A percentile compares a stretch with the other conserved stretches of the same genome.
Evolutionary conservation across 805 yeast genomes (phyloP).

Genomic region (Tetrapisispora fleetii): DNA sequence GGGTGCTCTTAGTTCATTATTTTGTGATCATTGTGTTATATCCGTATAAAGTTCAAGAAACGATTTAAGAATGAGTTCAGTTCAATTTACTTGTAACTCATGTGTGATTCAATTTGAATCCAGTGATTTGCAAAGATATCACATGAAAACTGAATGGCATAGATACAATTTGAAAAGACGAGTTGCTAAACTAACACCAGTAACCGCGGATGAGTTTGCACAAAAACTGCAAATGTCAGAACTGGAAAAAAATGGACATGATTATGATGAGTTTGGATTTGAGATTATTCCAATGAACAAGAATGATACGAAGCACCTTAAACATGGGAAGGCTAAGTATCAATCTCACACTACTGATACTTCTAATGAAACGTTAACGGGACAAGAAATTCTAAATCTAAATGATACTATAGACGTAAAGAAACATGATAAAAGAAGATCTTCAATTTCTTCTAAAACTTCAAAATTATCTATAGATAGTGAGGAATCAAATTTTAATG

Average conservation of each 20-base stretch:
- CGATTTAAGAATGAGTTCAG: conserved; percentile 10
- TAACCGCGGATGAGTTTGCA: conserved; percentile 44
- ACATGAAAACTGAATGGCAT: conserved; percentile 98
- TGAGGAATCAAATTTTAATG: conserved; percentile 30
- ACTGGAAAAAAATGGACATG: conserved; percentile 21
- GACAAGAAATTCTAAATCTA: conserved; percentile 19
- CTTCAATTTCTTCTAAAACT: conserved; percentile 44
- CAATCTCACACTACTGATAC: conserved; percentile 1
- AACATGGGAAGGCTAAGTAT: conserved; percentile 3
- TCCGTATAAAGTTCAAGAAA: not conserved
- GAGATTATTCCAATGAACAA: conserved; percentile 14
- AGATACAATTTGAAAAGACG: conserved; percentile 89
- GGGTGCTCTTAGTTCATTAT: too few species aligned
- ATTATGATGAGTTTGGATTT: conserved; percentile 34
- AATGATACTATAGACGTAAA: not conserved
- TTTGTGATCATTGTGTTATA: too few species aligned
- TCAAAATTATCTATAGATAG: conserved; percentile 37
- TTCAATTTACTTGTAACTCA: conserved; percentile 69
- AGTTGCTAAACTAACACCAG: conserved; percentile 73
- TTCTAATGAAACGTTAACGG: not conserved
- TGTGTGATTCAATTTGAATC: conserved; percentile 73
- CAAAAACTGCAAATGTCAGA: conserved; percentile 32
- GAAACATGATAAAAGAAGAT: conserved; percentile 35
- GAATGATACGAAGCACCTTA: not conserved
- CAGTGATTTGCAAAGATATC: conserved; percentile 80